These are phyloP conservation scores for Malus hybrid DNA, from an alignment of 331 rosid species.

Conservation along the genomic window DNA sequence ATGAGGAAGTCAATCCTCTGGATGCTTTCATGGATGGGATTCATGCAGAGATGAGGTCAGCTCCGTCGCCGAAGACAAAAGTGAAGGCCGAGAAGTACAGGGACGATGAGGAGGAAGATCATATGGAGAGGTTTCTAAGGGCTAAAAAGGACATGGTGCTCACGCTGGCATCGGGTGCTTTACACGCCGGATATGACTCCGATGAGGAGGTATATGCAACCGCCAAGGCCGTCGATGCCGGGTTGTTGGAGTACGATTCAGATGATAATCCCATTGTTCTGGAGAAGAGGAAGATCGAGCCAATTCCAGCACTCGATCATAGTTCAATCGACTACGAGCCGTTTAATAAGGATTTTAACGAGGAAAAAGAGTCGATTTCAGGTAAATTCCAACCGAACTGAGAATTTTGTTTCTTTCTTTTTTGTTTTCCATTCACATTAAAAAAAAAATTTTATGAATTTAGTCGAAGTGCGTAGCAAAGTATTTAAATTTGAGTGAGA, in stretches of 20 bases:
- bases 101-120: conserved; percentile 89
- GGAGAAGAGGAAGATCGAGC: conserved; percentile 85
- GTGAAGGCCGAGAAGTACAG: conserved; percentile 63
- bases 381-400: conserved; percentile 29
- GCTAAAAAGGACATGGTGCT: conserved; percentile 86
- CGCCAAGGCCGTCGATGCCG: conserved; percentile 94
- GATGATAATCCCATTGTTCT: conserved; percentile 77
- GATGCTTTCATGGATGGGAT: conserved; percentile 98
- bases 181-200: conserved; percentile 83
- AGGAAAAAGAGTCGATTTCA: conserved; percentile 74
- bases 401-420: not conserved
- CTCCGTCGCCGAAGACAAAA: conserved; percentile 60
- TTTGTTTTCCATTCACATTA: not conserved
- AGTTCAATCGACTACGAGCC: conserved; percentile 74
- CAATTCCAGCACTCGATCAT: conserved; percentile 84
- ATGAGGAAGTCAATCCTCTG: conserved; percentile 72
- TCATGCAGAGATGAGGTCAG: conserved; percentile 75
- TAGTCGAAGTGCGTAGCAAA: not conserved
- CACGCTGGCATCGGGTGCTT: conserved; percentile 82
- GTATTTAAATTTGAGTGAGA: not conserved
- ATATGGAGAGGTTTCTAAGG: conserved; percentile 76
- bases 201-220: conserved; percentile 99
- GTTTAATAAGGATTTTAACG: conserved; percentile 79
- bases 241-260: conserved; percentile 86
- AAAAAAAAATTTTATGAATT: too few species aligned